Percentiles rank a stretch among this genome's conserved stretches.
Conservation (phyloP, 208 protist species). For the Phytomonas sp. region DNA sequence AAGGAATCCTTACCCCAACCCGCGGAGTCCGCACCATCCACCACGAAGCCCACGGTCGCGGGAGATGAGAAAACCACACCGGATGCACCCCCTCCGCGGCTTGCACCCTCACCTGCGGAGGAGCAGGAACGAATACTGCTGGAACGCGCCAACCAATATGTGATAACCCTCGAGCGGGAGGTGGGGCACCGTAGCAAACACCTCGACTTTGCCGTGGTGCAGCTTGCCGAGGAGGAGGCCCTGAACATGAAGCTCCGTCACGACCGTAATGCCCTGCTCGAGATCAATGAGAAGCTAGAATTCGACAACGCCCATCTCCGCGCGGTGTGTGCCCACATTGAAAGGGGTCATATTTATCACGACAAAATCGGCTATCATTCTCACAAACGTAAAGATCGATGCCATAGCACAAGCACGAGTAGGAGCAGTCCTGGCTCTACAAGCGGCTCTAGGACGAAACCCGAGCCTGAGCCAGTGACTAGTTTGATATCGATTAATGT, state of each 20-base stretch:
- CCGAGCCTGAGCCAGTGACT: not conserved
- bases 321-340: not conserved
- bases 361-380: not conserved
- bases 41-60: not conserved
- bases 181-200: conserved; percentile 37
- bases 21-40: conserved; percentile 6
- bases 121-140: conserved; percentile 32
- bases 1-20: conserved; percentile 4
- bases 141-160: conserved; percentile 44
- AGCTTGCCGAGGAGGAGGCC: conserved; percentile 40
- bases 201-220: conserved; percentile 31
- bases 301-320: conserved; percentile 19
- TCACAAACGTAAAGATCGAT: not conserved
- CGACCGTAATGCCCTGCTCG: conserved; percentile 43
- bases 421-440: conserved; percentile 5
- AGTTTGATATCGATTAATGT: not conserved
- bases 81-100: not conserved
- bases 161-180: conserved; percentile 42
- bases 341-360: not conserved
- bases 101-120: conserved; percentile 4
- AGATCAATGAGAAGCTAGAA: conserved; percentile 30
- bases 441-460: not conserved
- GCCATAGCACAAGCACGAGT: not conserved
- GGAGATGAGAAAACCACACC: conserved; percentile 2
- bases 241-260: conserved; percentile 26